Base-by-base conservation (phyloP, 2,329 filamentous ascomycete species). In the Verticillium zaregamsianum region DNA sequence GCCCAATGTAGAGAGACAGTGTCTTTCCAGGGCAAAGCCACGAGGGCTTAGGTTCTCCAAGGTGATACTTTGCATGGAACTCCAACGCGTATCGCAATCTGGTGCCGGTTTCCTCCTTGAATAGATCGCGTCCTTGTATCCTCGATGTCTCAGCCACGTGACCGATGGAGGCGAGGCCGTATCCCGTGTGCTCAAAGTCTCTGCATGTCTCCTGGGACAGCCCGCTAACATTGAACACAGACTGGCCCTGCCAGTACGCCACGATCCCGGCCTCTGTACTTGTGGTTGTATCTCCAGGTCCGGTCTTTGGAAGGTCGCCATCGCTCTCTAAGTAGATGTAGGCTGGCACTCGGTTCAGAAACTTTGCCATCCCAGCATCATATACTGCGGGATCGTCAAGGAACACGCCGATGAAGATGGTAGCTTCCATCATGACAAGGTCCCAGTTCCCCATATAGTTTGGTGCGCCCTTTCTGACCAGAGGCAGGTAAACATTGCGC, bases 131-230 rank as follows among this genome's bases (percentile, higher is more conserved):
- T 3, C 68, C 69, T 59, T 71, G 69, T 25, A 71, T 71, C 2
- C 64, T 61, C 3, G 66, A 64, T 3, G 68, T 70, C 64, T 71
- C 68, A 6, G 67, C 66, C 6, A 71, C 63, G 55, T 71, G 69
- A 3, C 66, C 60, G 54, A 71, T 69, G 8, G 68, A 70, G 2
- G 68, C 61, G 23, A 71, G 55, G 12, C 65, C 65, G 55, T 69
- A 70, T 2, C 69, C 67, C 2, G 68, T 71, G 58, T 71, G 69
- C n/a, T 64, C 64, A 23, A 69, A 63, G 58, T 71, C 69, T 45
- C 69, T 66, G 55, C 69, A 71, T 17, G 68, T 70, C 54, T 71
- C 69, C 61, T 70, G 68, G 3, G 64, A 61, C 33, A 68, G 58
- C 17, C 69, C 67, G 55, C 63, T 63, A 25, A 56, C 62, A 14